Evolutionary conservation across 768 basidiomycete genomes (phyloP).

Genomic region (Amanita pallidorosea): DNA sequence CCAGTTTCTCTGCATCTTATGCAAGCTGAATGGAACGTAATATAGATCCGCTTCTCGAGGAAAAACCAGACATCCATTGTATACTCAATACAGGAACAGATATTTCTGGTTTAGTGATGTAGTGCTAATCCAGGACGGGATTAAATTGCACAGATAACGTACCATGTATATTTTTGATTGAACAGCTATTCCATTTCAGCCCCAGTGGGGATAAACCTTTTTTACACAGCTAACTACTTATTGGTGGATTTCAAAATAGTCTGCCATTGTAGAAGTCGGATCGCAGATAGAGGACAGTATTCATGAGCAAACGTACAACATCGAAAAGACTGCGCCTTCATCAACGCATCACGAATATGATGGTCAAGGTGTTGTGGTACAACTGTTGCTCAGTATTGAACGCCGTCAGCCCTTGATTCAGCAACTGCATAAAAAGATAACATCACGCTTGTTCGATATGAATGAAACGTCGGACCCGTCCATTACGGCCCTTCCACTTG

Average conservation of each 20-base stretch:
- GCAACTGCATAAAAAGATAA: neutral
- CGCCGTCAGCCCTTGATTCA: neutral
- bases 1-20: constrained; percentile 29
- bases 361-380: constrained; percentile 60
- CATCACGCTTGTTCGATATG: constrained; percentile 31
- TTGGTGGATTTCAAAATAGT: constrained; percentile 20
- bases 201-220: neutral
- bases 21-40: constrained; percentile 37
- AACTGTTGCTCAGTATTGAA: constrained; percentile 35
- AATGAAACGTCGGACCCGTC: constrained; percentile 30
- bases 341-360: constrained; percentile 45
- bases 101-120: constrained; percentile 28
- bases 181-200: constrained; percentile 24
- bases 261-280: too few relatives aligned
- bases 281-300: too few relatives aligned
- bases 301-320: constrained; percentile 37
- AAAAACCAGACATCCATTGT: constrained; percentile 43
- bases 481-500: constrained; percentile 38
- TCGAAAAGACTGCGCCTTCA: constrained; percentile 51
- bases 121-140: neutral
- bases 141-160: constrained; percentile 5
- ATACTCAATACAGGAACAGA: constrained; percentile 47
- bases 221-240: constrained; percentile 11
- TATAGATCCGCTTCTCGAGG: constrained; percentile 40
- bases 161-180: constrained; percentile 31